phyloP scores from a whole-genome alignment of 176 grass and related monocot genomes.

The Rhynchospora tenuis region DNA sequence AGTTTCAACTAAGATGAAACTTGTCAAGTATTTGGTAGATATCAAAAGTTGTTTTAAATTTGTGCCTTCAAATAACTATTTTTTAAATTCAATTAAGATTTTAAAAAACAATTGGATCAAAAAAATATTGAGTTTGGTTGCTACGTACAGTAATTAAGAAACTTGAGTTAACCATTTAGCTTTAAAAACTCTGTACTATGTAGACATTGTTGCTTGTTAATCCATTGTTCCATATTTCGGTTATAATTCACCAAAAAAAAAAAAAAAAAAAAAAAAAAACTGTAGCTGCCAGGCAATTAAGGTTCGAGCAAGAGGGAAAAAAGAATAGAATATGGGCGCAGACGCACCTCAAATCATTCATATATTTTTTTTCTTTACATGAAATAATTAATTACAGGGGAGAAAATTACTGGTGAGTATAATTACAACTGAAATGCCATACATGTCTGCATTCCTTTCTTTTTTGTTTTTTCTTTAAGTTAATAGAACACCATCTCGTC shows the following conservation, averaged over 20 bases:
- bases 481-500: constrained; percentile 23
- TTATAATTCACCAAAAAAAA: neutral
- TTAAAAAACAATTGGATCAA: too few species aligned
- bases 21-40: too few species aligned
- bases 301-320: neutral
- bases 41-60: too few species aligned
- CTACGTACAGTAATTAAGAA: too few species aligned
- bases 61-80: too few species aligned
- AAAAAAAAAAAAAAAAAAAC: too few species aligned
- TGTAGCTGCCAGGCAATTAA: neutral
- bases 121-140: too few species aligned
- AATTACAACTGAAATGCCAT: constrained; percentile 22
- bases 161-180: too few species aligned
- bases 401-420: constrained; percentile 18
- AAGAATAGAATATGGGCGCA: neutral
- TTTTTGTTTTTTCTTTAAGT: neutral
- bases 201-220: neutral
- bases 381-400: neutral
- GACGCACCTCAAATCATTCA: constrained; percentile 13
- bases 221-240: neutral
- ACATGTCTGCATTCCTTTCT: neutral
- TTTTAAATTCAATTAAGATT: too few species aligned
- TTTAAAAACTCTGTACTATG: neutral
- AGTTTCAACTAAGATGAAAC: too few species aligned
- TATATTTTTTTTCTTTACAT: constrained; percentile 17